Evolutionary conservation across 1,284 basidiomycete genomes (phyloP).

Genomic region (Cutaneotrichosporon cyanovorans): DNA sequence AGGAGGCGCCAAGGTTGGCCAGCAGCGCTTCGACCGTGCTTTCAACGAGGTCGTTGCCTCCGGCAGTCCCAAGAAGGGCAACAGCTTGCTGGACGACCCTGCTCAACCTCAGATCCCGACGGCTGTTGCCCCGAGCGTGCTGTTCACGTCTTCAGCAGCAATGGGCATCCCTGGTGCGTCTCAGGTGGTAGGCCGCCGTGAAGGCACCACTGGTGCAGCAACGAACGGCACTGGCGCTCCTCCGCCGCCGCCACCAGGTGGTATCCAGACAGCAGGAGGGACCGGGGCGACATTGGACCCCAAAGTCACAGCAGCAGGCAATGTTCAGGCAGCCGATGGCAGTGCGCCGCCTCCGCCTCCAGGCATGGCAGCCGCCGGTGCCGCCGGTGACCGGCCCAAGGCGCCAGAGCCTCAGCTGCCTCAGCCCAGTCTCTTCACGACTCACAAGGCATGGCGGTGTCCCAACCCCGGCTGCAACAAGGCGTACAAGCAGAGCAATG

Average conservation of each 20-base stretch:
- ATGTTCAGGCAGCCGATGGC: not conserved
- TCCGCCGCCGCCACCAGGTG: not conserved
- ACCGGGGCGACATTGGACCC: too few species aligned
- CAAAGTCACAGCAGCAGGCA: slow-evolving; percentile 1
- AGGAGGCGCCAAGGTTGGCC: slow-evolving; percentile 16
- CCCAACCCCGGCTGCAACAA: slow-evolving; percentile 97
- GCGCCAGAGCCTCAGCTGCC: slow-evolving; percentile 29
- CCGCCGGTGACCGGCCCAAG: slow-evolving; percentile 7
- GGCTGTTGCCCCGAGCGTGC: slow-evolving; percentile 38
- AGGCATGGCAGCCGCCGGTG: slow-evolving; percentile 1
- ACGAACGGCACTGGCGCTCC: not conserved
- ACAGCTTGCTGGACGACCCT: slow-evolving; percentile 16
- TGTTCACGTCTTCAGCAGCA: slow-evolving; percentile 34
- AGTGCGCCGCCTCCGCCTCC: slow-evolving; percentile 4
- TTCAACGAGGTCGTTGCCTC: slow-evolving; percentile 44
- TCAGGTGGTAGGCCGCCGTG: slow-evolving; percentile 18
- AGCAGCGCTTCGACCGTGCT: slow-evolving; percentile 36
- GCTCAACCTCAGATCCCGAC: slow-evolving; percentile 22
- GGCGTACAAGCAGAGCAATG: slow-evolving; percentile 95
- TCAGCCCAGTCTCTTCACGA: slow-evolving; percentile 47
- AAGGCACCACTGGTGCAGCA: slow-evolving; percentile 6
- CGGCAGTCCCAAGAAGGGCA: slow-evolving; percentile 11
- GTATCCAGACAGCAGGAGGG: too few species aligned
- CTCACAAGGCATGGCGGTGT: slow-evolving; percentile 86
- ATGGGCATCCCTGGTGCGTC: slow-evolving; percentile 37